A percentile compares a stretch with the other conserved stretches of the same genome.
These are phyloP conservation scores for Xylaria sp. DNA, from an alignment of 2,329 filamentous ascomycete species.

Conservation along the genomic window DNA sequence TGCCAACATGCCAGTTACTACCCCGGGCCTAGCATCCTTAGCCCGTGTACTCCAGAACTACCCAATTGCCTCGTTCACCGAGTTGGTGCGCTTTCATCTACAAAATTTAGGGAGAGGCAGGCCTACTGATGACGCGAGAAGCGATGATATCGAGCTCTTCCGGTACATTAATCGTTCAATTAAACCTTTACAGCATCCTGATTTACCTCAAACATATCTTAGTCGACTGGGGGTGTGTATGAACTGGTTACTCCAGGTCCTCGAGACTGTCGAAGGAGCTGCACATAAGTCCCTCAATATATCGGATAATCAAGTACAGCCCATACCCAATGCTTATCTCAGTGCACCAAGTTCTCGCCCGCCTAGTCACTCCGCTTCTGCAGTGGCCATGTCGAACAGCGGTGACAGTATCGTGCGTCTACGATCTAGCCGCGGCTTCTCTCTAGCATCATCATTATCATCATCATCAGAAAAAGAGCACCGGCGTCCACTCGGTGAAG, in stretches of 20 bases:
- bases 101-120: background rate
- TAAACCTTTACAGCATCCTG: conserved; percentile 25
- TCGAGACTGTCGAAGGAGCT: conserved; percentile 8
- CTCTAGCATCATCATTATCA: conserved; percentile 21
- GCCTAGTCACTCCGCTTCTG: background rate
- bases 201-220: conserved; percentile 25
- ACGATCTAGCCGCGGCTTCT: conserved; percentile 7
- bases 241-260: conserved; percentile 17
- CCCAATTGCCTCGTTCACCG: conserved; percentile 23
- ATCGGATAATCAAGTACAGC: conserved; percentile 6
- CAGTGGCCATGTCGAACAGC: background rate
- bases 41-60: conserved; percentile 26
- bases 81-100: conserved; percentile 22
- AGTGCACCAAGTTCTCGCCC: conserved; percentile 2
- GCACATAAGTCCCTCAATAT: background rate
- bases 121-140: conserved; percentile 2
- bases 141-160: conserved; percentile 22
- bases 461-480: conserved; percentile 20
- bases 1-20: conserved; percentile 14
- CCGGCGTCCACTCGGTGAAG: conserved; percentile 7
- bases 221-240: conserved; percentile 18
- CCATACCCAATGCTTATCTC: background rate
- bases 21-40: conserved; percentile 8
- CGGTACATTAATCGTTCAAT: conserved; percentile 11
- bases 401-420: conserved; percentile 7